Percentiles rank a stretch among this genome's conserved stretches.
Evolutionary conservation across 495 filamentous ascomycete genomes (phyloP).

Genomic region (Trichodelitschia bisporula): DNA sequence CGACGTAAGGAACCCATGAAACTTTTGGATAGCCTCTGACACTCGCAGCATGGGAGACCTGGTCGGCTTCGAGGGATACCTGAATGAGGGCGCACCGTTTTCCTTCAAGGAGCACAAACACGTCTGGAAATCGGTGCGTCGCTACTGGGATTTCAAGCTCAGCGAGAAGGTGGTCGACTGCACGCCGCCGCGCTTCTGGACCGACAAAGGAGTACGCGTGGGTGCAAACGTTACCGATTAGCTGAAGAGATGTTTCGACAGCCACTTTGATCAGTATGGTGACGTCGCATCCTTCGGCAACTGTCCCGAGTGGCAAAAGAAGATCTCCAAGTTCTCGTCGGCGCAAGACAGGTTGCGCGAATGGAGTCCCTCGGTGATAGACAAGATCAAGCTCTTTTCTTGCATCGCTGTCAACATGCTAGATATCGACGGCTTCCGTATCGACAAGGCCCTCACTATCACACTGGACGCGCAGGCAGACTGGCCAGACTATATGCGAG

Average conservation of each 20-base stretch:
- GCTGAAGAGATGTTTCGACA: constrained; percentile 36
- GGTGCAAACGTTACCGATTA: constrained; percentile 19
- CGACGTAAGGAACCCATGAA: constrained; percentile 6
- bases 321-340: constrained; percentile 48
- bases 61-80: constrained; percentile 40
- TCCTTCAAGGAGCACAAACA: constrained; percentile 28
- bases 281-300: constrained; percentile 45
- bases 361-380: constrained; percentile 35
- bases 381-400: constrained; percentile 35
- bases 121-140: constrained; percentile 29
- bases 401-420: constrained; percentile 37
- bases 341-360: constrained; percentile 55
- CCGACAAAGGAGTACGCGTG: constrained; percentile 31
- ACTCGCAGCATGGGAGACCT: constrained; percentile 36
- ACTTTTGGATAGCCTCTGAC: constrained; percentile 15
- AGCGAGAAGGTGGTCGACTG: constrained; percentile 34
- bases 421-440: constrained; percentile 47
- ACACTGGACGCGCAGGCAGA: constrained; percentile 37
- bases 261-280: constrained; percentile 46
- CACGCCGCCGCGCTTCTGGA: constrained; percentile 41
- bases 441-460: constrained; percentile 42
- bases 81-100: constrained; percentile 43
- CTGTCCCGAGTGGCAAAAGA: constrained; percentile 39
- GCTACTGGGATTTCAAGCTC: constrained; percentile 39
- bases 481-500: constrained; percentile 26